Evolutionary conservation across 345 rosid species (phyloP), one percentile per base, ranked within the genome.

Genomic region (Moricandia moricandioides): DNA sequence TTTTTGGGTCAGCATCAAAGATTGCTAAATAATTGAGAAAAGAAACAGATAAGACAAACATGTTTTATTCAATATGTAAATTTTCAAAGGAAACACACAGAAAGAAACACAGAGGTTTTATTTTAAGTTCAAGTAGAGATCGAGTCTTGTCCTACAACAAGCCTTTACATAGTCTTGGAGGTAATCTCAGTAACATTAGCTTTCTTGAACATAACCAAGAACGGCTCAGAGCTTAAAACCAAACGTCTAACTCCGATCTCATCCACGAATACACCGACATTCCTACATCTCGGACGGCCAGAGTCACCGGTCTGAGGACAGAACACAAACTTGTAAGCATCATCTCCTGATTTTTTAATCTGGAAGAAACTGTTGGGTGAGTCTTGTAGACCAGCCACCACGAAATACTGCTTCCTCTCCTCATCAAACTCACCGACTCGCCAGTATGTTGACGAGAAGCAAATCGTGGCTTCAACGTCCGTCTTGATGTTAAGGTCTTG

Each of bases 191-290:
- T 72, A 9, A 39, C 66, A 6, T 78, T 72, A 17, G 83, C 87
- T 81, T 85, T 87, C 83, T 70, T 84, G 73, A 91, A 86, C 83
- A 52, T 39, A 74, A 89, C 84, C 73, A 65, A 74, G 78, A 86
- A 83, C 5, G 97, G 88, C 6, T 55, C 27, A 30, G 81, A 81
- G n/a, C 79, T 84, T 45, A 87, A 70, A 61, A 87, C 92, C 75
- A 88, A 71, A 66, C 86, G 81, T 54, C 91, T 18, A 6, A 31
- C 75, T 10, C 84, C 84, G 5, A 45, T 65, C 54, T 78, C 78
- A 45, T 88, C 87, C 0, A 76, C 39, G 49, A 69, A 89, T 37
- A 86, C 58, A 10, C 92, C 89, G 40, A 87, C 62, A 21, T 89
- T 85, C 55, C 65, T 80, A 66, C 92, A 89, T 1, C 7, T 76